Conservation (phyloP, 495 filamentous ascomycete species). For the Aspergillus conjunctus region DNA sequence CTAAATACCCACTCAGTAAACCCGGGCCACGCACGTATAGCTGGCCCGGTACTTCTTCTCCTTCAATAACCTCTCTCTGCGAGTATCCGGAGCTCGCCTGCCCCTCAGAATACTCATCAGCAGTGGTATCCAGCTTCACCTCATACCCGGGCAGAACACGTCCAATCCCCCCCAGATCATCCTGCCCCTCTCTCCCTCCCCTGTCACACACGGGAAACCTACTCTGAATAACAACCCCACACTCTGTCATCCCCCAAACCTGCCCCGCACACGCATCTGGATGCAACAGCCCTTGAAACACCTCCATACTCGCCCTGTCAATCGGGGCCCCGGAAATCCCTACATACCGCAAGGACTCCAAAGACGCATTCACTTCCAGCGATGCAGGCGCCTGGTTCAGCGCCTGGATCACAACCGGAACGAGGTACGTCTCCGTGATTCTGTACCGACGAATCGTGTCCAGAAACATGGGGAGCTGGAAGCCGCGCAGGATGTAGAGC, state of each 20-base stretch:
- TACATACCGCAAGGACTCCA: slow-evolving; percentile 46
- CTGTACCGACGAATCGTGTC: slow-evolving; percentile 51
- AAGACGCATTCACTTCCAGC: slow-evolving; percentile 36
- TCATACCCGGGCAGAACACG: slow-evolving; percentile 66
- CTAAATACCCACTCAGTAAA: slow-evolving; percentile 34
- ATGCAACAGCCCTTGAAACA: slow-evolving; percentile 5
- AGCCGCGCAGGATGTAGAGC: slow-evolving; percentile 60
- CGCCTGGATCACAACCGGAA: slow-evolving; percentile 58
- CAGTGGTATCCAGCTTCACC: slow-evolving; percentile 37
- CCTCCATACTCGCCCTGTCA: slow-evolving; percentile 1
- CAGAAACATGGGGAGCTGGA: slow-evolving; percentile 56
- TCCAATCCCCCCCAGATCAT: slow-evolving; percentile 57
- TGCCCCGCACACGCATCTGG: slow-evolving; percentile 1
- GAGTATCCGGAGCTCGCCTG: slow-evolving; percentile 30
- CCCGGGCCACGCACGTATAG: slow-evolving; percentile 47
- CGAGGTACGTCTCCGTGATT: slow-evolving; percentile 59
- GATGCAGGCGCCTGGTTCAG: slow-evolving; percentile 42
- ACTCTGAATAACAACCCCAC: slow-evolving; percentile 46
- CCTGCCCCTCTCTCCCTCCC: slow-evolving; percentile 22
- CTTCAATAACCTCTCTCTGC: slow-evolving; percentile 38
- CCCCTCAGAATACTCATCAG: background rate
- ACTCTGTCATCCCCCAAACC: slow-evolving; percentile 40
- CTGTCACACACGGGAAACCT: background rate
- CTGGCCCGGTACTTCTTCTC: slow-evolving; percentile 50
- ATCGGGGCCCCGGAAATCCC: slow-evolving; percentile 12